These are phyloP conservation scores for Brassica cretica DNA, from an alignment of 345 rosid genomes.

Conservation along the genomic window DNA sequence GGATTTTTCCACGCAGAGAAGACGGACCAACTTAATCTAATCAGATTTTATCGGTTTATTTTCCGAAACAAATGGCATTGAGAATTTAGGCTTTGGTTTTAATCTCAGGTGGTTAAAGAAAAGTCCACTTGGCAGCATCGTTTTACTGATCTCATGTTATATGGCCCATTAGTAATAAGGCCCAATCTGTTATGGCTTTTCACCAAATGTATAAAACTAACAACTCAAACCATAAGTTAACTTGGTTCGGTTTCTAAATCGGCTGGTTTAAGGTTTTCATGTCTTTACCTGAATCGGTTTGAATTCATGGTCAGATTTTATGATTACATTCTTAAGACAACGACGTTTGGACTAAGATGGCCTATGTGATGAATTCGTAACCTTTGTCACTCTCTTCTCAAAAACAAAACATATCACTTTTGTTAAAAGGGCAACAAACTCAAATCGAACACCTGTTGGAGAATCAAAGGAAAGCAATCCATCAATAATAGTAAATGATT, in stretches of 20 bases:
- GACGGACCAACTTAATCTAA: constrained; percentile 14
- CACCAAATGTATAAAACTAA: too few species aligned
- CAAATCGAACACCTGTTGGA: neutral
- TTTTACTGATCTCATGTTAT: neutral
- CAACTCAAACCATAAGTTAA: too few species aligned
- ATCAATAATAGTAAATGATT: neutral
- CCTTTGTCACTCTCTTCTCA: neutral
- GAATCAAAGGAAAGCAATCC: neutral
- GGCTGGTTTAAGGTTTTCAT: neutral
- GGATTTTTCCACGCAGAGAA: neutral
- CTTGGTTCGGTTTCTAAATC: too few species aligned
- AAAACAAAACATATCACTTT: neutral
- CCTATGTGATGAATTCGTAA: too few species aligned
- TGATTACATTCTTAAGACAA: too few species aligned
- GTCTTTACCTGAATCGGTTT: neutral
- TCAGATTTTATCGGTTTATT: constrained; percentile 11
- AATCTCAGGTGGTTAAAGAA: neutral
- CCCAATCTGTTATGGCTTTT: too few species aligned
- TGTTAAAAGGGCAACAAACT: neutral
- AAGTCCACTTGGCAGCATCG: neutral
- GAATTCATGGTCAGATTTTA: neutral
- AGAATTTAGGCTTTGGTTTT: neutral
- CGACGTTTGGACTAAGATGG: too few species aligned
- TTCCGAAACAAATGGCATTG: constrained; percentile 12
- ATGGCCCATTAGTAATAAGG: too few species aligned